Evolutionary conservation across 306 rosid genomes (phyloP), one percentile per base, ranked within the genome.

Genomic region (Vigna trinervia): DNA sequence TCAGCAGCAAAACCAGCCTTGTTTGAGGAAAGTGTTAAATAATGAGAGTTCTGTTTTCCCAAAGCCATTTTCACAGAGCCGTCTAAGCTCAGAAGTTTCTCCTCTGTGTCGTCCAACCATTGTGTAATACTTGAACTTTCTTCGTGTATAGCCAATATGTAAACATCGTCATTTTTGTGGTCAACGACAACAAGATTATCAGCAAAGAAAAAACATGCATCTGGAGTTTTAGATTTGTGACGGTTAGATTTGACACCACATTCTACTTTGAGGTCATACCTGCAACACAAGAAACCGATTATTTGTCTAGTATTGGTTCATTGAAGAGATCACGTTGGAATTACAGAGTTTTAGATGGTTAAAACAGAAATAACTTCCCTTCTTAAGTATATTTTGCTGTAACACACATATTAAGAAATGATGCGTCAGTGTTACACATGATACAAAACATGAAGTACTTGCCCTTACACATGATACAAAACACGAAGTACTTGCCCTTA

Each of bases 131-230:
- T 53, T 50, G 76, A 81, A 67, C 82, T 73, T 81, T 72, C 91
- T 84, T 91, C 94, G 20, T 71, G 86, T 56, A 96, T 67, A 79
- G 88, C 89, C 84, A 96, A 65, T 81, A 92, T 39, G 85, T 92
- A 96, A 76, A 96, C 98, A 87, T 96, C 96, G 17, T 84, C 90
- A 54, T 85, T 88, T 71, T 78, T 51, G 84, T 96, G 99, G 90
- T 96, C 99, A 52, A 96, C 36, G 57, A 86, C 98, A 30, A 92
- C 41, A 73, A 96, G 81, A 76, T 89, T 92, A 81, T 96, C 99
- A 41, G 96, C 94, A 83, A 96, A 96, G 90, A 96, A 96, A 79
- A 96, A 92, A 71, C 97, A 91, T 51, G 99, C 99, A 83, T 96
- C 99, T 52, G 98, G 99, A 78, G 94, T 86, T 83, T 74, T 80